Percentiles rank a stretch among this genome's conserved stretches.
Conservation (phyloP, 768 basidiomycete species). For the Termitomyces sp. region DNA sequence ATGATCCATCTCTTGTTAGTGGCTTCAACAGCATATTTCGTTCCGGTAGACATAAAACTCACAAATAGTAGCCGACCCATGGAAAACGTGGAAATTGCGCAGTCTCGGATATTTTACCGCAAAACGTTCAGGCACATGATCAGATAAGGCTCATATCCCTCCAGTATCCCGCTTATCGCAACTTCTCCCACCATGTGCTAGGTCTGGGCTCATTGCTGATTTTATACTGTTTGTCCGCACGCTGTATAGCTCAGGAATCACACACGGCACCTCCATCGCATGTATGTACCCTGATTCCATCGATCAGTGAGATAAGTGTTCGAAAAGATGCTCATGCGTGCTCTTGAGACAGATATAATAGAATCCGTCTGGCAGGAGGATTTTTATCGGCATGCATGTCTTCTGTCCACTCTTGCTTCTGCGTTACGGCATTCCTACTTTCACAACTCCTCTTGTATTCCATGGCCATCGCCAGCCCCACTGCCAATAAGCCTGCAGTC, state of each 20-base stretch:
- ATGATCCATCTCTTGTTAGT: too few species aligned
- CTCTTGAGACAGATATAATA: neutral
- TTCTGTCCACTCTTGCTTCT: neutral
- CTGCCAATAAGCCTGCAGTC: slow-evolving; percentile 29
- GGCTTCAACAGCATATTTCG: too few species aligned
- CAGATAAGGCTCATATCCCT: neutral
- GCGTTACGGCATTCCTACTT: neutral
- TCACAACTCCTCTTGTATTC: neutral
- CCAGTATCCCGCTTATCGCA: neutral
- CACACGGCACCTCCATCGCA: neutral
- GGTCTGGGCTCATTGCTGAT: neutral
- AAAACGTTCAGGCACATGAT: neutral
- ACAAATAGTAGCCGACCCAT: too few species aligned
- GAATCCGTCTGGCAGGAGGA: neutral
- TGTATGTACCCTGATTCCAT: neutral
- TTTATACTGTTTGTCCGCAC: neutral
- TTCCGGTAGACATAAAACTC: too few species aligned
- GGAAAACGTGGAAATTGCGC: too few species aligned
- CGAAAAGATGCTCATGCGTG: neutral
- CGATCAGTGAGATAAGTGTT: neutral
- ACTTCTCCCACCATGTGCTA: neutral
- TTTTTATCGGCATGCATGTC: neutral
- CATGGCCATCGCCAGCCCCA: neutral
- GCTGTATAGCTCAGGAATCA: neutral
- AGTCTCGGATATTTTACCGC: too few species aligned